Evolutionary conservation across 148 eudicot genomes (phyloP), one percentile per base, ranked within the genome.

Genomic region (Rhododendron molle): DNA sequence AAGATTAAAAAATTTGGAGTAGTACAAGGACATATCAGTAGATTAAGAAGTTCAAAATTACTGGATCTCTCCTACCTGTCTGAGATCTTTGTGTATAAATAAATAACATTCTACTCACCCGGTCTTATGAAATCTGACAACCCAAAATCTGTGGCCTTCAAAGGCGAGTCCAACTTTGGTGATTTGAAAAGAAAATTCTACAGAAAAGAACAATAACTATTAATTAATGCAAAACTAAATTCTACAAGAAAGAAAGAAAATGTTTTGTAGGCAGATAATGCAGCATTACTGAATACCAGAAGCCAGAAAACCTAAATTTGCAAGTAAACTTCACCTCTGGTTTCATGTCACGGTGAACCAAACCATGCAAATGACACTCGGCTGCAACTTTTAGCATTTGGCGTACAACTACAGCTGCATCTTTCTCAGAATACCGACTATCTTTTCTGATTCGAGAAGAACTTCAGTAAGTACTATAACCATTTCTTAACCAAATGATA

Each of bases 351-450:
- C 99, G 99, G 87, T 96, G 99, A 52, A 96, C 99, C 89, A 96
- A 87, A 85, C 99, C 99, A 87, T 93, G 96, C 87, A 96, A 91
- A 91, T 96, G 99, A 89, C 99, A 96, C 90, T 96, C 92, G 18
- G 98, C 99, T 88, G 99, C 99, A 88, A 96, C 99, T 90, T 92
- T 96, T 74, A 96, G 94, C 99, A 96, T 96, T 87, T 96, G 99
- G 82, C 99, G 91, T 52, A 96, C 99, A 77, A 96, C 93, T 72
- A 91, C 90, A 79, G 99, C 98, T 32, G 99, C 98, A 84, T 96
- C 99, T 90, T 92, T 95, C 91, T 96, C 99, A 7, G 98, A 87
- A 85, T 96, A 96, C 78, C 98, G 97, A 81, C 97, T 94, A 83
- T 93, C 97, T 89, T 95, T 96, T 87, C 99, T 96, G 96, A 83